phyloP scores from a whole-genome alignment of 1,284 basidiomycete genomes.

The Veloporphyrellus conicus region DNA sequence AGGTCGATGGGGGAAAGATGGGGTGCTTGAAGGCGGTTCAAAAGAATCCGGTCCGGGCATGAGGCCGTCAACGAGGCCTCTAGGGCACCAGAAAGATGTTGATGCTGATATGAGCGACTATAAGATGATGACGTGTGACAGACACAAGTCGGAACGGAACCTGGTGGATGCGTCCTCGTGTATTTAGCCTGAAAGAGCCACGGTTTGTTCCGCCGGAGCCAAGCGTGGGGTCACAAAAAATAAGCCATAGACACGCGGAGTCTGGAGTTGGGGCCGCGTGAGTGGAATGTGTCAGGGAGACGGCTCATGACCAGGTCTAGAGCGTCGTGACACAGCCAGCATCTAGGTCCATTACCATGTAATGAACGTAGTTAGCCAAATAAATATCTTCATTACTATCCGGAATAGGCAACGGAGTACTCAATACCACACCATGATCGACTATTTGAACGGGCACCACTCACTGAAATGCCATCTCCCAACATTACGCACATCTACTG shows the following conservation, averaged over 20 bases:
- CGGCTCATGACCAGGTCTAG: slow-evolving; percentile 7
- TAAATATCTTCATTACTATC: too few species aligned
- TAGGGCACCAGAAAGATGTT: slow-evolving; percentile 6
- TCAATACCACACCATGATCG: slow-evolving; percentile 22
- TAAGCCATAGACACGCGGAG: neutral
- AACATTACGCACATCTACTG: slow-evolving; percentile 10
- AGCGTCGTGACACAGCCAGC: slow-evolving; percentile 18
- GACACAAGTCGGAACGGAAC: too few species aligned
- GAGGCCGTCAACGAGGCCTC: slow-evolving; percentile 18
- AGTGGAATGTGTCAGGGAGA: slow-evolving; percentile 1
- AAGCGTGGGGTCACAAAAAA: neutral
- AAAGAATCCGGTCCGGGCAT: neutral
- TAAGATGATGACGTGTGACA: neutral
- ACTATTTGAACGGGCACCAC: slow-evolving; percentile 28
- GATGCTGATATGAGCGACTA: neutral
- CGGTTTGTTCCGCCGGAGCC: neutral
- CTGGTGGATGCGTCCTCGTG: neutral
- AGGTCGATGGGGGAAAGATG: neutral
- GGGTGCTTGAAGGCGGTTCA: neutral
- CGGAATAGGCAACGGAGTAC: slow-evolving; percentile 25
- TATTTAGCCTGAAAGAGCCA: neutral
- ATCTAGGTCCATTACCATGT: slow-evolving; percentile 11
- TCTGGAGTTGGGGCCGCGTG: neutral
- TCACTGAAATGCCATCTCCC: slow-evolving; percentile 13
- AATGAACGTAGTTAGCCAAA: too few species aligned